Evolutionary conservation across 208 protist species (phyloP), one percentile per base, ranked within the genome.

Genomic region (Trypanosoma conorhini): DNA sequence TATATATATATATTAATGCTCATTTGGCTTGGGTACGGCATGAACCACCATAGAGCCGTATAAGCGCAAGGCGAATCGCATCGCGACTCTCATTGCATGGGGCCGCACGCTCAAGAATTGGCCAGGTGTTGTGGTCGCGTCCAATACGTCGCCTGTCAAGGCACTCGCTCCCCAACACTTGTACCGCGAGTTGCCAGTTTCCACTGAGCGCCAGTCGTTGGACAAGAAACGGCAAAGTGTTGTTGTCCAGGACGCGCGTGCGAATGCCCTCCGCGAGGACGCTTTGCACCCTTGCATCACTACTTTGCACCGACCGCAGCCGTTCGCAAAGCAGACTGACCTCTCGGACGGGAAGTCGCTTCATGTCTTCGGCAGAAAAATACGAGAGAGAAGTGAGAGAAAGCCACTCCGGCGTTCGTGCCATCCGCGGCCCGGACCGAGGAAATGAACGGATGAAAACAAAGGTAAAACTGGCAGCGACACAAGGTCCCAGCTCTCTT

Each of bases 151-250:
- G 83, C 15, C 48, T 57, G 54, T 88, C 81, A 33, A 95, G 80
- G 44, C 79, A 76, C 19, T 59, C 59, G 66, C 83, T 87, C 52
- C 81, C 68, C 38, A 93, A 54, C 1, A 92, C 75, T 5, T 65
- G 72, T 30, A 95, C 69, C 9, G 90, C 87, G 13, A 86, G 61
- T 35, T 72, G 59, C 90, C 90, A 95, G 35, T 83, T 77, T 12
- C 80, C 77, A 55, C 52, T 67, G 3, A 73, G 65, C 12, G 79
- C 80, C 3, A 88, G 78, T 13, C 81, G 77, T 69, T 95, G 90
- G 7, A 93, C 28, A 2, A 95, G 66, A n/a, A 95, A 62, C 0
- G 80, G 87, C 7, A 95, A 76, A 0, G 87, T 88, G 56, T 82
- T 79, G 62, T 79, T 86, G 70, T 92, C 80, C 7, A 95, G 17